Conservation (phyloP, 2,329 filamentous ascomycete species). For the Allantophomopsis cytisporea region DNA sequence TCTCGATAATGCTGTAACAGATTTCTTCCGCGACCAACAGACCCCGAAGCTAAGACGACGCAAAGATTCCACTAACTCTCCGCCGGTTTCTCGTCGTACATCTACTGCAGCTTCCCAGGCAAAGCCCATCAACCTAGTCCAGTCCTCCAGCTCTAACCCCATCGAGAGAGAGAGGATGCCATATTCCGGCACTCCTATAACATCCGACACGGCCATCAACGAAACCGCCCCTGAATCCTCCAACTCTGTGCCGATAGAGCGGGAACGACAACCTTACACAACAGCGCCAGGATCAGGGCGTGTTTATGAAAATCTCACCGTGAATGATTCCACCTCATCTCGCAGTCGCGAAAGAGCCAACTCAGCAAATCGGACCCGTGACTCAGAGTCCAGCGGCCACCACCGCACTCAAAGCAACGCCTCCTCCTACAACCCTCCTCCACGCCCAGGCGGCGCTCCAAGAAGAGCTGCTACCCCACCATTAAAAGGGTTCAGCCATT, state of each 20-base stretch:
- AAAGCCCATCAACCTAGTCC: slow-evolving; percentile 13
- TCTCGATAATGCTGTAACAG: slow-evolving; percentile 44
- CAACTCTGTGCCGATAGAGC: slow-evolving; percentile 30
- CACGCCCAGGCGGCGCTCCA: neutral
- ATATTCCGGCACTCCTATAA: slow-evolving; percentile 19
- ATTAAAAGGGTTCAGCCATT: neutral
- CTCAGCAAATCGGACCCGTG: slow-evolving; percentile 9
- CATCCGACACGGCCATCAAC: slow-evolving; percentile 22
- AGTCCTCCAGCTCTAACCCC: slow-evolving; percentile 12
- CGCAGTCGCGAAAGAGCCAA: slow-evolving; percentile 8
- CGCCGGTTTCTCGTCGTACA: slow-evolving; percentile 10
- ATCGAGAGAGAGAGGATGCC: slow-evolving; percentile 22
- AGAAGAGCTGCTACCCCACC: neutral
- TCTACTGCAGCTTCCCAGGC: slow-evolving; percentile 8
- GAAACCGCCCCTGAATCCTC: slow-evolving; percentile 27
- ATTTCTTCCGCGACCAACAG: slow-evolving; percentile 23
- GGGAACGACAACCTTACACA: slow-evolving; percentile 50
- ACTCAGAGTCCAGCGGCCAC: slow-evolving; percentile 2
- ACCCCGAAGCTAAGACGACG: slow-evolving; percentile 13
- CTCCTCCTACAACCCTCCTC: neutral
- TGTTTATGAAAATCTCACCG: slow-evolving; percentile 24
- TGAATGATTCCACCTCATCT: slow-evolving; percentile 2
- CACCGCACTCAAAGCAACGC: slow-evolving; percentile 6
- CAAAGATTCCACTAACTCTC: slow-evolving; percentile 13
- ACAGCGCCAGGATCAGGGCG: slow-evolving; percentile 46